phyloP scores from a whole-genome alignment of 2,329 filamentous ascomycete species.

The Teratosphaeria nubilosa region DNA sequence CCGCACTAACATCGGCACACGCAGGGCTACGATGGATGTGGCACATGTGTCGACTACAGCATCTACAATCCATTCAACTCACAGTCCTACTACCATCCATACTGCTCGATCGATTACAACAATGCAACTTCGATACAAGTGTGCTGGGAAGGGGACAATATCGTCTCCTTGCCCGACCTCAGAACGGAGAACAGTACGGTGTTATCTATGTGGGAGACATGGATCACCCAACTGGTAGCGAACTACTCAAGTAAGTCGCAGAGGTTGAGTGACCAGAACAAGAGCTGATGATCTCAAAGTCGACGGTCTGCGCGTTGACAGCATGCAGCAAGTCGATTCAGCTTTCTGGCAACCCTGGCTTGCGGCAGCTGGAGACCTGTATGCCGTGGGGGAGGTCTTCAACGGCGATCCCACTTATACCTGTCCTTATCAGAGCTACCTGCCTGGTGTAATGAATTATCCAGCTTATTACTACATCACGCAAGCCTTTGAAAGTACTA shows the following conservation, averaged over 20 bases:
- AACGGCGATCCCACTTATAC: constrained; percentile 13
- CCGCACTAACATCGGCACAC: background rate
- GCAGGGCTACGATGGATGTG: background rate
- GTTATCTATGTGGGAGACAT: constrained; percentile 41
- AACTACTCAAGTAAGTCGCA: constrained; percentile 41
- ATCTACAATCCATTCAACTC: constrained; percentile 1
- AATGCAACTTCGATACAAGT: constrained; percentile 26
- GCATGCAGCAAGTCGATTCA: constrained; percentile 30
- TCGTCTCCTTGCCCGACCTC: constrained; percentile 48
- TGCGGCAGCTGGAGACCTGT: constrained; percentile 18
- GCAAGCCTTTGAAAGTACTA: constrained; percentile 24
- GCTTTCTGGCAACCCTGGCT: constrained; percentile 6
- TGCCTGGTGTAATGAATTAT: constrained; percentile 36
- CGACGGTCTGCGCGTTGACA: constrained; percentile 37
- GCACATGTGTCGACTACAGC: background rate
- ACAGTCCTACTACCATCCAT: constrained; percentile 1
- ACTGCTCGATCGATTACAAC: constrained; percentile 40
- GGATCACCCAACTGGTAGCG: constrained; percentile 48
- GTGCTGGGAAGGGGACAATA: constrained; percentile 46
- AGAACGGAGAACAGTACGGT: constrained; percentile 44
- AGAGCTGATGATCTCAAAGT: constrained; percentile 15
- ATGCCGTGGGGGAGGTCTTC: constrained; percentile 22
- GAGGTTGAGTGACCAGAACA: background rate
- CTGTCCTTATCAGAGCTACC: constrained; percentile 9
- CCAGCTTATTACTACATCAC: constrained; percentile 29